Conservation (phyloP, 2,329 filamentous ascomycete genomes). For the Aureobasidium sp. region DNA sequence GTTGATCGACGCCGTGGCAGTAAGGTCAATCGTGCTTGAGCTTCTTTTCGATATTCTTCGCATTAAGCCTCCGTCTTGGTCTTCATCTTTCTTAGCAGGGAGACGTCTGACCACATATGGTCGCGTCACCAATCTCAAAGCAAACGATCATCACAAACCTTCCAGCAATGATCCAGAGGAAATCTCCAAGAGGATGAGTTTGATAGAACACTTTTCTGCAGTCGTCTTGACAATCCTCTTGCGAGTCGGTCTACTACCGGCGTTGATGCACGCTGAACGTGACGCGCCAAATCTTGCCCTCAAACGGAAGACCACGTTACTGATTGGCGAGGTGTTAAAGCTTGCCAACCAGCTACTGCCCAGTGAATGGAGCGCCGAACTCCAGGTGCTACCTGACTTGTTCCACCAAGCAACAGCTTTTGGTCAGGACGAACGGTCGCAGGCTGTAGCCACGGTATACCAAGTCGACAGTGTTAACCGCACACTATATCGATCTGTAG, state of each 20-base stretch:
- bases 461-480: conserved; percentile 97
- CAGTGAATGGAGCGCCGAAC: conserved; percentile 66
- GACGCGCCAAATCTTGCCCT: conserved; percentile 60
- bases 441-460: conserved; percentile 85
- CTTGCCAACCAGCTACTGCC: conserved; percentile 81
- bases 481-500: conserved; percentile 68
- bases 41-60: conserved; percentile 74
- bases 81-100: conserved; percentile 87
- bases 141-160: conserved; percentile 47
- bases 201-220: conserved; percentile 90
- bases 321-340: conserved; percentile 86
- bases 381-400: conserved; percentile 82
- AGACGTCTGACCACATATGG: conserved; percentile 91
- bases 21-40: conserved; percentile 77
- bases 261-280: conserved; percentile 52
- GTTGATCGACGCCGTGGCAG: conserved; percentile 47
- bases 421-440: conserved; percentile 61
- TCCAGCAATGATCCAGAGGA: conserved; percentile 53
- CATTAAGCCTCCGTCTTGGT: conserved; percentile 92
- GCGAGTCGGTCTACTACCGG: conserved; percentile 59
- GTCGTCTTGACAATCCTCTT: conserved; percentile 79
- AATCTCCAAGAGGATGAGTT: conserved; percentile 57
- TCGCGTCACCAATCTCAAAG: conserved; percentile 77
- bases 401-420: conserved; percentile 70
- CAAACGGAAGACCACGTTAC: conserved; percentile 78